A percentile compares a stretch with the other conserved stretches of the same genome.
Conservation (phyloP, 2,329 filamentous ascomycete genomes). For the Fusarium agapanthi region DNA sequence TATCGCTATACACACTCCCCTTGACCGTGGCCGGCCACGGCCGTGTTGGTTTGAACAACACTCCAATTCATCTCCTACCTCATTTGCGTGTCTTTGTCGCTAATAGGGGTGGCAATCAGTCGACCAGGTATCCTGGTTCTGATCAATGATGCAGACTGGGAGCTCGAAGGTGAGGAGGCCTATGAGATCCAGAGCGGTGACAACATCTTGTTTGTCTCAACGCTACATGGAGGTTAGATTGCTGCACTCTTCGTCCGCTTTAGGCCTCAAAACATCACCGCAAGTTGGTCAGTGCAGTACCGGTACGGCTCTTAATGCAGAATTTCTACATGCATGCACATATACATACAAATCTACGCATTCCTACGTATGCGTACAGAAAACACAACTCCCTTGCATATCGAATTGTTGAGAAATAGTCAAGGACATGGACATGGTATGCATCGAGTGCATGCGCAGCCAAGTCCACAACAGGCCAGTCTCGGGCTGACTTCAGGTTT, state of each 20-base stretch:
- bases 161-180: conserved; percentile 91
- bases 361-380: conserved; percentile 8
- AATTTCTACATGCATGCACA: conserved; percentile 23
- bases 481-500: conserved; percentile 29
- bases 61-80: neutral
- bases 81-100: conserved; percentile 27
- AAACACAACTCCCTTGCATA: conserved; percentile 35
- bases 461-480: conserved; percentile 23
- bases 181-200: conserved; percentile 86
- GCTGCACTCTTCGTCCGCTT: conserved; percentile 5
- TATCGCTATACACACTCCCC: conserved; percentile 35
- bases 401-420: conserved; percentile 21
- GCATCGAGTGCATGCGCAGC: conserved; percentile 25
- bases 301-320: conserved; percentile 21
- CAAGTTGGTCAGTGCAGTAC: conserved; percentile 18
- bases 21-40: conserved; percentile 18
- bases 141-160: conserved; percentile 98
- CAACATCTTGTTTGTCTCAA: conserved; percentile 95
- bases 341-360: conserved; percentile 5
- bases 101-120: conserved; percentile 58
- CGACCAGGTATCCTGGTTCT: conserved; percentile 95
- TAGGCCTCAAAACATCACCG: conserved; percentile 2
- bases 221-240: conserved; percentile 85
- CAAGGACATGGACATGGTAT: conserved; percentile 11
- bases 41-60: conserved; percentile 4